Evolutionary conservation across 495 filamentous ascomycete species (phyloP).

Genomic region (Aspergillus bertholletiae): DNA sequence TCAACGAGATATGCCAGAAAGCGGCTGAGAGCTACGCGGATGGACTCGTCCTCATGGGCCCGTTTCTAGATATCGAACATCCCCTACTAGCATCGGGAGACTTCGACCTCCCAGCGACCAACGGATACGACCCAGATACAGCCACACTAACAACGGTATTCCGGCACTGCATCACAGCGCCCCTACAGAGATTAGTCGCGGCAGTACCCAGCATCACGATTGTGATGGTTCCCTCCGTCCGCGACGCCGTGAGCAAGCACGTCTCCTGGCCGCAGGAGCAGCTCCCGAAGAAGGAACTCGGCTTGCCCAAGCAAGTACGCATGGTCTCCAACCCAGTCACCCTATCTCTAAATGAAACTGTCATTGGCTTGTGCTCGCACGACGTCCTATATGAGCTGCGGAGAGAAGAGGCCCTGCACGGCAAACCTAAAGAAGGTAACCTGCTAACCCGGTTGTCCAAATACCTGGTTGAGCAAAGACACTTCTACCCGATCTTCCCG

Average conservation of each 20-base stretch:
- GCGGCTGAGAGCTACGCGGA: conserved; percentile 75
- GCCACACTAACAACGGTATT: conserved; percentile 81
- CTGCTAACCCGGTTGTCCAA: conserved; percentile 64
- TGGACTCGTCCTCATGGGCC: conserved; percentile 75
- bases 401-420: conserved; percentile 66
- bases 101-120: conserved; percentile 78
- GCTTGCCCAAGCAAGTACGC: conserved; percentile 67
- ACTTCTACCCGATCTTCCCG: conserved; percentile 87
- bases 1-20: conserved; percentile 73
- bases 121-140: conserved; percentile 66
- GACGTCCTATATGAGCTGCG: conserved; percentile 79
- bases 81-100: conserved; percentile 85
- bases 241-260: conserved; percentile 80
- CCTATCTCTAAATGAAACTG: conserved; percentile 77
- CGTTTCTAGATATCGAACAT: conserved; percentile 88
- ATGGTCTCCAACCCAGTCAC: conserved; percentile 87
- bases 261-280: conserved; percentile 89
- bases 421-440: conserved; percentile 51
- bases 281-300: conserved; percentile 66
- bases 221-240: conserved; percentile 77
- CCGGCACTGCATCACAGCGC: conserved; percentile 67
- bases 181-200: conserved; percentile 60
- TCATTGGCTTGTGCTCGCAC: conserved; percentile 75
- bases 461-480: conserved; percentile 80
- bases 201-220: conserved; percentile 74